These are phyloP conservation scores for Zancudomyces culisetae DNA, from an alignment of 371 early-diverging fungal genomes.

Conservation along the genomic window DNA sequence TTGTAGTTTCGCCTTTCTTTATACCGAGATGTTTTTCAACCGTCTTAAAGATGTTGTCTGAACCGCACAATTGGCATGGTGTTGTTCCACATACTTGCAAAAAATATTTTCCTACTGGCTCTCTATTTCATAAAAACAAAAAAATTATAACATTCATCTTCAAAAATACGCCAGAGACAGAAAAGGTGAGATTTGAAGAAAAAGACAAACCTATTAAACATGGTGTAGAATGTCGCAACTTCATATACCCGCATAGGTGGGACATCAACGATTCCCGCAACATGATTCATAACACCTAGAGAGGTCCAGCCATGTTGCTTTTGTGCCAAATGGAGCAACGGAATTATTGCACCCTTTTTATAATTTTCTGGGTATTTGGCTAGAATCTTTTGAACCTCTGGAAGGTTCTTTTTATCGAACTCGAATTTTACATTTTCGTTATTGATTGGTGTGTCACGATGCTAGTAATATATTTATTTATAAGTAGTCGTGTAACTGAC, in stretches of 20 bases:
- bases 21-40: constrained; percentile 72
- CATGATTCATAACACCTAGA: constrained; percentile 90
- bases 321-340: constrained; percentile 88
- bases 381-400: constrained; percentile 67
- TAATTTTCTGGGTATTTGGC: constrained; percentile 92
- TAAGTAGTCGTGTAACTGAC: neutral
- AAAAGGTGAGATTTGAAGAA: too few species aligned
- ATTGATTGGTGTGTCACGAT: constrained; percentile 82
- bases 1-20: constrained; percentile 82
- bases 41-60: constrained; percentile 72
- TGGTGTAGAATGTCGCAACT: constrained; percentile 98
- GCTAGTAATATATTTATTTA: constrained; percentile 12
- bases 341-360: constrained; percentile 93
- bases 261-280: constrained; percentile 81
- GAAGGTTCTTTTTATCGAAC: constrained; percentile 59
- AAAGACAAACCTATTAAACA: constrained; percentile 77
- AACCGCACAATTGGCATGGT: constrained; percentile 90
- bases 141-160: too few species aligned
- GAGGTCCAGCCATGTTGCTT: constrained; percentile 84
- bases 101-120: constrained; percentile 96
- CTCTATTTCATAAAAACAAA: too few species aligned
- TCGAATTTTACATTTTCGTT: constrained; percentile 71
- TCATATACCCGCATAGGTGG: constrained; percentile 98
- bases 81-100: constrained; percentile 96
- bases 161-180: too few species aligned